Evolutionary conservation across 176 grass and related monocot genomes (phyloP), one percentile per base, ranked within the genome.

Genomic region (Avena eriantha): DNA sequence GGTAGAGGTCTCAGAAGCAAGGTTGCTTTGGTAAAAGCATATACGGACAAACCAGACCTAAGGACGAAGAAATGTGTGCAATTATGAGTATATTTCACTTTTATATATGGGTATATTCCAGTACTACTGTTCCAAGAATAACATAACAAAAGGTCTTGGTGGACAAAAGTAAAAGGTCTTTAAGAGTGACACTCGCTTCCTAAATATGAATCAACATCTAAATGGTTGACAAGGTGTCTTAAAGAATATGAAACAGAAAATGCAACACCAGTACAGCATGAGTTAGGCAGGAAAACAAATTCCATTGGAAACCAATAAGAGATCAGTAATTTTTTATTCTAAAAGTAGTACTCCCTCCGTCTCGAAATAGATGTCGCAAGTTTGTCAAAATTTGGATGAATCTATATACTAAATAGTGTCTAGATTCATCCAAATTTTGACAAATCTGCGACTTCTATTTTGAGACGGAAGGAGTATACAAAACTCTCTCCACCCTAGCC

Each of bases 1-100:
- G 39, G 23, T 75, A 47, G 18, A 35, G 43, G 43, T 63, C 55
- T 17, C 14, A 76, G 56, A 84, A 76, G 55, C 57, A 84, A 76
- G 56, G 56, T 64, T 84, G 18, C 41, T 76, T 76, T 50, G 41
- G 17, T 75, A 49, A 57, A 84, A 14, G 46, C 47, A 17, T 63
- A 39, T 68, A 29, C 11, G 47, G 7, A 68, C 23, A 50, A 34
- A 45, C 46, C 61, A 68, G 47, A 14, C 45, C 10, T 69, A 22
- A 66, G 41, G 58, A 39, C 51, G 26, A 69, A 68, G 1, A 22
- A 35, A 82, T 51, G 47, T 53, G 12, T 53, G 19, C 46, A 69
- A 67, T 8, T 69, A 34, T 16, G 45, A 67, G 3, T 34, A 33
- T 67, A 0, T 31, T 34, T 65, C 14, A 17, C 4, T 26, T 33